phyloP scores from a whole-genome alignment of 345 rosid species.

The Hypericum androsaemum region DNA sequence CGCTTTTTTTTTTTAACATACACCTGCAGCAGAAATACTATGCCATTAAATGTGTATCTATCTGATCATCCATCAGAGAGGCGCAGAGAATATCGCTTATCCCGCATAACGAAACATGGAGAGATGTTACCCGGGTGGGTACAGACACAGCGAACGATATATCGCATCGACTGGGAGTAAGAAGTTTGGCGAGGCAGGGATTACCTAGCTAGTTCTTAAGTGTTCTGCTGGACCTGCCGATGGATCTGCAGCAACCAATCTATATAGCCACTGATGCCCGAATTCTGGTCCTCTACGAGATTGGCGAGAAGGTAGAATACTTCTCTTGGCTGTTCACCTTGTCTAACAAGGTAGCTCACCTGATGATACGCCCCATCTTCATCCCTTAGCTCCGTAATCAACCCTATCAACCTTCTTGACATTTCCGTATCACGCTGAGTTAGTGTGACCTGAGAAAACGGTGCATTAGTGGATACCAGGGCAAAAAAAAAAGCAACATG shows the following conservation, averaged over 20 bases:
- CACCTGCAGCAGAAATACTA: too few relatives aligned
- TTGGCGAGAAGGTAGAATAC: conserved; percentile 68
- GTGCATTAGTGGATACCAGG: neutral
- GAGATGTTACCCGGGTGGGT: too few relatives aligned
- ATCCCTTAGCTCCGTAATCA: conserved; percentile 63
- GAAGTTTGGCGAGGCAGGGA: too few relatives aligned
- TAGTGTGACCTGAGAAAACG: conserved; percentile 46
- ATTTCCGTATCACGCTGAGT: conserved; percentile 55
- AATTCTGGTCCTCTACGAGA: conserved; percentile 76
- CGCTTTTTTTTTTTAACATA: too few relatives aligned
- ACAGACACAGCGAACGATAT: too few relatives aligned
- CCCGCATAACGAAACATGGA: too few relatives aligned
- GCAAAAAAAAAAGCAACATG: neutral
- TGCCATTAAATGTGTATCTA: too few relatives aligned
- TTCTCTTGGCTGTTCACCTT: conserved; percentile 98
- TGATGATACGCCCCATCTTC: conserved; percentile 65
- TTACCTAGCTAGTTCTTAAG: conserved; percentile 21
- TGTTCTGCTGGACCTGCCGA: conserved; percentile 79
- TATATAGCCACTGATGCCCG: conserved; percentile 61
- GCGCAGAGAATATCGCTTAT: too few relatives aligned
- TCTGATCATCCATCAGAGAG: too few relatives aligned
- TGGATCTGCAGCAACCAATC: conserved; percentile 86
- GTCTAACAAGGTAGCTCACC: conserved; percentile 66
- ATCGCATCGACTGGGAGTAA: too few relatives aligned
- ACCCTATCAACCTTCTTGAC: conserved; percentile 66